phyloP scores from a whole-genome alignment of 768 basidiomycete genomes.

The Asterophora parasitica region DNA sequence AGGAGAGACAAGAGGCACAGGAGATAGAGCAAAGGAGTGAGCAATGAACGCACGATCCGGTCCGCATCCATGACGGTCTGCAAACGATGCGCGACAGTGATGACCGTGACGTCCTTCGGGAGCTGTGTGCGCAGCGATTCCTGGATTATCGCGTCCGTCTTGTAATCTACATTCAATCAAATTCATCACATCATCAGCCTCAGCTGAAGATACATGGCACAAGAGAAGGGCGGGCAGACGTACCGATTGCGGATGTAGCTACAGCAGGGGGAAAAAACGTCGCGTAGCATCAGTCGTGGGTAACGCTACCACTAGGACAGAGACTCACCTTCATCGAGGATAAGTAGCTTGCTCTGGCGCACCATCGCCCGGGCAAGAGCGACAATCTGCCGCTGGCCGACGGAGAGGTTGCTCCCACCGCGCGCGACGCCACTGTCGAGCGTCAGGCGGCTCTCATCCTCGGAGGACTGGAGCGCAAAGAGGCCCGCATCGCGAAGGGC shows the following conservation, averaged over 20 bases:
- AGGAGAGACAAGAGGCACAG: neutral
- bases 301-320: too few species aligned
- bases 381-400: slow-evolving; percentile 72
- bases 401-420: slow-evolving; percentile 68
- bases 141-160: slow-evolving; percentile 66
- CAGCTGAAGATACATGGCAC: neutral
- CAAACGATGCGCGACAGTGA: slow-evolving; percentile 67
- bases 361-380: slow-evolving; percentile 62
- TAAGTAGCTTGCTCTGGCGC: slow-evolving; percentile 50
- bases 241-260: slow-evolving; percentile 48
- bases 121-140: slow-evolving; percentile 61
- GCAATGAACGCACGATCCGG: slow-evolving; percentile 33
- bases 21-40: neutral
- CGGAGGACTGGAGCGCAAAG: slow-evolving; percentile 31
- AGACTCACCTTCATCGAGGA: slow-evolving; percentile 55
- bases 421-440: slow-evolving; percentile 39
- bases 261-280: slow-evolving; percentile 24
- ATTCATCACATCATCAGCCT: neutral
- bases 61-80: slow-evolving; percentile 66
- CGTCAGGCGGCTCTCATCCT: slow-evolving; percentile 42
- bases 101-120: slow-evolving; percentile 49
- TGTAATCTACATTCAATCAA: slow-evolving; percentile 39
- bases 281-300: too few species aligned
- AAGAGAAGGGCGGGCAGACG: neutral
- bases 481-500: slow-evolving; percentile 37